Evolutionary conservation across 2,329 filamentous ascomycete genomes (phyloP).

Genomic region (Alternaria longipes): DNA sequence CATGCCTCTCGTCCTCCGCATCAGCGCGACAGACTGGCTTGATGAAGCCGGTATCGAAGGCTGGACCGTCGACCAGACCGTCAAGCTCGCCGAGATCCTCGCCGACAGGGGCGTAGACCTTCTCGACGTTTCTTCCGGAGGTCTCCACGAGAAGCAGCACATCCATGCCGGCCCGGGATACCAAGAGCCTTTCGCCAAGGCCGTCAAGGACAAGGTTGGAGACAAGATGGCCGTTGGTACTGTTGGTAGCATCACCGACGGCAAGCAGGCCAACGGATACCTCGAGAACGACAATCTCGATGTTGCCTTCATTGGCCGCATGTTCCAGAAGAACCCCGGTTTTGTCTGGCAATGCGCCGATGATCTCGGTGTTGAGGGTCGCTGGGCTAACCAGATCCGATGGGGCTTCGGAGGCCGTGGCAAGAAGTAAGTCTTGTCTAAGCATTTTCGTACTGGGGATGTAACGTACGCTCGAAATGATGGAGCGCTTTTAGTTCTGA

Average conservation of each 20-base stretch:
- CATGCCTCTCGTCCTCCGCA: constrained; percentile 77
- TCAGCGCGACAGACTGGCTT: constrained; percentile 81
- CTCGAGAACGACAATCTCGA: constrained; percentile 62
- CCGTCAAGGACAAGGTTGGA: constrained; percentile 77
- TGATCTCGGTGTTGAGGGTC: constrained; percentile 74
- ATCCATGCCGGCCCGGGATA: constrained; percentile 71
- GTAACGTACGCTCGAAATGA: neutral
- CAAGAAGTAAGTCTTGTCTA: constrained; percentile 43
- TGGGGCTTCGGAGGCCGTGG: constrained; percentile 65
- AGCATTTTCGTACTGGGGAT: neutral
- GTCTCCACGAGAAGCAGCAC: constrained; percentile 70
- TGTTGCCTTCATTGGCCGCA: constrained; percentile 75
- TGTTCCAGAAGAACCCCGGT: constrained; percentile 84
- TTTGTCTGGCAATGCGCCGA: constrained; percentile 78
- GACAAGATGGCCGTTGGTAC: constrained; percentile 75
- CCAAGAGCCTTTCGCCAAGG: constrained; percentile 77
- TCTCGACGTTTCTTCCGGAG: constrained; percentile 82
- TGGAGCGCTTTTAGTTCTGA: neutral
- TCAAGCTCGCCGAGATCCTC: constrained; percentile 71
- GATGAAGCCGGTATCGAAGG: constrained; percentile 67
- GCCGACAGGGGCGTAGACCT: constrained; percentile 80
- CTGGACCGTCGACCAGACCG: constrained; percentile 74
- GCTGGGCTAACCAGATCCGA: constrained; percentile 77
- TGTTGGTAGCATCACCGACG: constrained; percentile 77
- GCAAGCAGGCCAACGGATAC: constrained; percentile 66